Conservation (phyloP, 257 asterid species). For the Cynanchum wilfordii region DNA sequence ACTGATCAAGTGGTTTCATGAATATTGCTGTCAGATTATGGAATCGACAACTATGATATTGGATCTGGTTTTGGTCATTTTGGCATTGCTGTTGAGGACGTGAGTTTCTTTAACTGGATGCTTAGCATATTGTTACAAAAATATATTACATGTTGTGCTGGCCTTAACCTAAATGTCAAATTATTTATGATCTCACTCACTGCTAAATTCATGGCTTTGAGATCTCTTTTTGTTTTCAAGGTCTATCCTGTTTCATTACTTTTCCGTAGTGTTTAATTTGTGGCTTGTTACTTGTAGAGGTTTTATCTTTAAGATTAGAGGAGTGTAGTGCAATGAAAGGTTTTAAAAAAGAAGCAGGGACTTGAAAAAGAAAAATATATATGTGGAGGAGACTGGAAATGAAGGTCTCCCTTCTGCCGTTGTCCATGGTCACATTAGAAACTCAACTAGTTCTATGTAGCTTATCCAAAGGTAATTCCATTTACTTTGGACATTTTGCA, state of each 20-base stretch:
- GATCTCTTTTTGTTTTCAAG: background rate
- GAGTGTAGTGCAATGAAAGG: background rate
- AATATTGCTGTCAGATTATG: constrained; percentile 64
- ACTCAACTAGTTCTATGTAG: background rate
- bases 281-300: background rate
- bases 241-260: background rate
- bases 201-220: background rate
- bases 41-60: constrained; percentile 85
- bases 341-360: background rate
- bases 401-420: background rate
- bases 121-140: background rate
- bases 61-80: constrained; percentile 95
- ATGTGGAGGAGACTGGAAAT: background rate
- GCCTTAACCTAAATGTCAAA: background rate
- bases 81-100: constrained; percentile 96
- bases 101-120: constrained; percentile 40
- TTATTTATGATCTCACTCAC: background rate
- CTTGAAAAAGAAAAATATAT: background rate
- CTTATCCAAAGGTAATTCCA: background rate
- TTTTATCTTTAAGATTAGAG: background rate
- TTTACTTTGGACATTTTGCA: background rate
- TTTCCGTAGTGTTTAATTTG: background rate
- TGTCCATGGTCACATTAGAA: background rate
- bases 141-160: background rate
- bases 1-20: constrained; percentile 16